phyloP scores from a whole-genome alignment of 257 asterid species.

The Solanum bulbocastanum region DNA sequence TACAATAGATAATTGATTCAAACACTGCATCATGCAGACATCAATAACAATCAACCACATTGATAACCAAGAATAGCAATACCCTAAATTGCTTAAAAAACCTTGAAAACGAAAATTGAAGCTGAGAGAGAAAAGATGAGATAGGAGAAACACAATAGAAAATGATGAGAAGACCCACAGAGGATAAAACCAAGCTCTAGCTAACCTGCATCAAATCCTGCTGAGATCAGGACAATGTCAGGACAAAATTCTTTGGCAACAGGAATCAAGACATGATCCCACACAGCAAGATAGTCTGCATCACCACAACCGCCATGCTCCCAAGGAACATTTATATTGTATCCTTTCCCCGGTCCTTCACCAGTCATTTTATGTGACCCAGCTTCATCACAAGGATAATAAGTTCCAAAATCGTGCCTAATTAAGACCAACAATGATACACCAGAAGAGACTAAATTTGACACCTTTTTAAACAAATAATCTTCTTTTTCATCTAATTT shows the following conservation, averaged over 20 bases:
- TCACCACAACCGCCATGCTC: slow-evolving; percentile 74
- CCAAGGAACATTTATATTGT: slow-evolving; percentile 96
- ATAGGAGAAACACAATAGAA: background rate
- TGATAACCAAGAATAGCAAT: background rate
- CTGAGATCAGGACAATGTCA: slow-evolving; percentile 70
- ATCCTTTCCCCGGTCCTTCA: slow-evolving; percentile 78
- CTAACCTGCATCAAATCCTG: slow-evolving; percentile 98
- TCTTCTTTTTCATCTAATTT: background rate
- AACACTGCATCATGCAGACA: background rate
- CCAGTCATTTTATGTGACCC: slow-evolving; percentile 82
- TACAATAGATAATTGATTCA: background rate
- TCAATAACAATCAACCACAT: background rate
- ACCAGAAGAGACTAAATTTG: background rate
- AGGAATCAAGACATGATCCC: slow-evolving; percentile 87
- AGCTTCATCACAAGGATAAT: slow-evolving; percentile 68
- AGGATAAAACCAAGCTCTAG: background rate
- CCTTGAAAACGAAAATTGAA: background rate
- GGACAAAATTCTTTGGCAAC: slow-evolving; percentile 86
- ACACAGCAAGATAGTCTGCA: slow-evolving; percentile 91
- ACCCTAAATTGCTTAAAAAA: background rate
- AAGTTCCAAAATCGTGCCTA: slow-evolving; percentile 72
- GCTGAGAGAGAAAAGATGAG: background rate
- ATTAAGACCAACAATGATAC: background rate
- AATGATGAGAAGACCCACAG: background rate
- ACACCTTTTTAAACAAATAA: background rate